Evolutionary conservation across 2,329 filamentous ascomycete genomes (phyloP), one percentile per base, ranked within the genome.

Genomic region (Waltergamsia citrina): DNA sequence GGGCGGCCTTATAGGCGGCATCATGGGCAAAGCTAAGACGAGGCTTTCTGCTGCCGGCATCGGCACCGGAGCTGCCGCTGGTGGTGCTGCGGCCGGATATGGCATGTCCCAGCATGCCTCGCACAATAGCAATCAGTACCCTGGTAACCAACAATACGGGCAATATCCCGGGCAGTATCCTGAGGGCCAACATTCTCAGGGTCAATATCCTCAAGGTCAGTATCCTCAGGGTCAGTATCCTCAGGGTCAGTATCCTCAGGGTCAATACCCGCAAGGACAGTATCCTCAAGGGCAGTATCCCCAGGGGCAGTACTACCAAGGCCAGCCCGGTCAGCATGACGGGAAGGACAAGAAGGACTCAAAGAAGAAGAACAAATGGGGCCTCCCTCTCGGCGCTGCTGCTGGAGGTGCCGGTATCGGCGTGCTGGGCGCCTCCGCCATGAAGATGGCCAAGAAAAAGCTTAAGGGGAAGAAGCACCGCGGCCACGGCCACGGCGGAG

Each of bases 301-400:
- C n/a, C 26, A 29, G 8, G 8, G 14, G 9, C 26, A 29, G 26
- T 15, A 29, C 22, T 24, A 24, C n/a, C 8, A n/a, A 8, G 8
- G n/a, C 10, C 28, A 30, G 7, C 12, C 12, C 28, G 28, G 28
- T n/a, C 7, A 17, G 15, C 7, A 30, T 17, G 16, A 17, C 28
- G 30, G 20, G 11, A 7, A 20, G 25, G 17, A 16, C 7, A 15
- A 5, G 5, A 30, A 19, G 6, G n/a, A 12, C 12, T 10, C 15
- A 23, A 16, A 22, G 25, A 36, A 32, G 28, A 35, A 35, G 33
- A 36, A 31, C 34, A 36, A 36, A 17, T 36, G 6, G 8, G 34
- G 21, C 5, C 7, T 36, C 9, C 34, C 34, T 9, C n/a, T 32
- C 11, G 34, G 34, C n/a, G 34, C 34, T 14, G 34, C 34, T 8